Evolutionary conservation across 2,329 filamentous ascomycete species (phyloP).

Genomic region (Westerdykella ornata): DNA sequence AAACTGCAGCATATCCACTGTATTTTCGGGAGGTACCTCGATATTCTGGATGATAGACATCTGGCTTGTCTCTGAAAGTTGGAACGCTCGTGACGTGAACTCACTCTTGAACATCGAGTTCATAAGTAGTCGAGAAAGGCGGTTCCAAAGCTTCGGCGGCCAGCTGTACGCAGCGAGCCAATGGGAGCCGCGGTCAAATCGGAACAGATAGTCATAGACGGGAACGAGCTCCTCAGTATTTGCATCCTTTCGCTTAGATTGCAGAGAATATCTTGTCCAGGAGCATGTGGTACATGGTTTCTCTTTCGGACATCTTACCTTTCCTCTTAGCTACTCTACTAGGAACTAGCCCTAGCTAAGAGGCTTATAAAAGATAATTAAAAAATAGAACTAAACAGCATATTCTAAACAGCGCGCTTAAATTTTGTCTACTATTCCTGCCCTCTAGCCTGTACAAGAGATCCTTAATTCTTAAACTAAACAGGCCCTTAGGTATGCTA

Average conservation of each 20-base stretch:
- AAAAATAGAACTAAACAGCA: too few relatives aligned
- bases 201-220: conserved; percentile 52
- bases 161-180: conserved; percentile 55
- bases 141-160: conserved; percentile 39
- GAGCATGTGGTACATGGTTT: background rate
- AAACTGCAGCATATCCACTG: conserved; percentile 48
- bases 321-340: too few relatives aligned
- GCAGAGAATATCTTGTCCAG: conserved; percentile 6
- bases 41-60: conserved; percentile 59
- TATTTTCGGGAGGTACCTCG: conserved; percentile 49
- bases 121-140: conserved; percentile 48
- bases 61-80: conserved; percentile 43
- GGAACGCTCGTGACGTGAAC: conserved; percentile 57
- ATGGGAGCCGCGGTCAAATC: conserved; percentile 58
- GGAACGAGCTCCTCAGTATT: conserved; percentile 39
- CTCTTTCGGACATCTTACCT: conserved; percentile 13
- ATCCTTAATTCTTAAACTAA: too few relatives aligned
- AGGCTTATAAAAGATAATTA: too few relatives aligned
- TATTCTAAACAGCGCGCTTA: too few relatives aligned
- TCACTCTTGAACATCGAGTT: conserved; percentile 48
- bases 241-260: conserved; percentile 3
- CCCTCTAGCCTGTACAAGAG: too few relatives aligned
- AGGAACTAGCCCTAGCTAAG: too few relatives aligned
- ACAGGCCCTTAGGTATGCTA: too few relatives aligned
- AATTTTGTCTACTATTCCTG: too few relatives aligned